phyloP scores from a whole-genome alignment of 2,329 filamentous ascomycete genomes.

The Nigrospora osmanthi region DNA sequence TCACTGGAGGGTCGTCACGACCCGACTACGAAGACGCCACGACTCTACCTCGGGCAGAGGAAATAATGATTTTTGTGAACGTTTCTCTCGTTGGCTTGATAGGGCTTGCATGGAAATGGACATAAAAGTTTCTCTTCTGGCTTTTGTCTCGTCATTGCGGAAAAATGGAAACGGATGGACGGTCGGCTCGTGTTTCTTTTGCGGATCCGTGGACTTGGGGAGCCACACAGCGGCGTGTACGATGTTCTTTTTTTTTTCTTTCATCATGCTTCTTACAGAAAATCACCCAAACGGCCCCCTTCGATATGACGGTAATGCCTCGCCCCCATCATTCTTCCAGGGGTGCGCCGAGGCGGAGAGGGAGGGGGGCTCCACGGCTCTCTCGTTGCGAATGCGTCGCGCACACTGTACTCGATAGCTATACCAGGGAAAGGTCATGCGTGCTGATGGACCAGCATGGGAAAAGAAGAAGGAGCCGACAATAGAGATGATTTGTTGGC shows the following conservation, averaged over 20 bases:
- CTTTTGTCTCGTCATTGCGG: constrained; percentile 1
- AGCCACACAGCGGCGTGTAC: background rate
- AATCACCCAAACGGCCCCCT: background rate
- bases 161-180: background rate
- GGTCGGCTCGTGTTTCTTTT: background rate
- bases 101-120: constrained; percentile 2
- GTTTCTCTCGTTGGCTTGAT: constrained; percentile 4
- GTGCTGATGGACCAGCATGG: constrained; percentile 1
- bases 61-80: too few species aligned
- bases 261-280: background rate
- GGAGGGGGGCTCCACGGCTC: background rate
- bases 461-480: background rate
- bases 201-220: background rate
- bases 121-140: constrained; percentile 2
- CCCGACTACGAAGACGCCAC: too few species aligned
- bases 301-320: background rate
- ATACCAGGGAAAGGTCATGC: constrained; percentile 1
- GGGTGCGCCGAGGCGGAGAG: background rate
- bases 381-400: constrained; percentile 1
- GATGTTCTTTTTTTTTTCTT: too few species aligned
- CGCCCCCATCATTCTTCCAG: background rate
- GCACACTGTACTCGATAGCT: constrained; percentile 2
- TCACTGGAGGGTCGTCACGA: too few species aligned
- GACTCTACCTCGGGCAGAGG: too few species aligned
- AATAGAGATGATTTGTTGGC: background rate